Evolutionary conservation across 768 basidiomycete species (phyloP).

Genomic region (Mycena galopus): DNA sequence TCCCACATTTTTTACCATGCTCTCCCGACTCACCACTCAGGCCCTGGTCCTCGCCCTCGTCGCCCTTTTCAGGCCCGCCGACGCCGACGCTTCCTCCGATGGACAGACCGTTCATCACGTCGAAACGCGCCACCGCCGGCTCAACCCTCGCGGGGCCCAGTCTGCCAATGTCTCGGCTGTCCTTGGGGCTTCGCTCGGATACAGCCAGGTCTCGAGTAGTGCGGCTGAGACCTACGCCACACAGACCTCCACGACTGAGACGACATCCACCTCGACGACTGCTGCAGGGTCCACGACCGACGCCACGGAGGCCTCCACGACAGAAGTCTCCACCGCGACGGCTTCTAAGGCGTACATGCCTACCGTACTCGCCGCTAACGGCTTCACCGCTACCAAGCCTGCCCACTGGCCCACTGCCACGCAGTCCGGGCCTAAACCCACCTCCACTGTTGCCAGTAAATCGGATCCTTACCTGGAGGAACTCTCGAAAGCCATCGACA

Average conservation of each 20-base stretch:
- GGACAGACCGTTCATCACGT: constrained; percentile 38
- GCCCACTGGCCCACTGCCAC: constrained; percentile 44
- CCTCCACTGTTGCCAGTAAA: constrained; percentile 41
- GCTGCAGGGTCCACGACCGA: constrained; percentile 9
- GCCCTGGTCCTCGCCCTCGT: constrained; percentile 39
- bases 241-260: constrained; percentile 12
- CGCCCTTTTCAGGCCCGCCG: no score
- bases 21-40: constrained; percentile 40
- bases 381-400: constrained; percentile 36
- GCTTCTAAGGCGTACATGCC: no score
- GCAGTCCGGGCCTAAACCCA: constrained; percentile 39
- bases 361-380: constrained; percentile 37
- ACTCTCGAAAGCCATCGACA: constrained; percentile 46
- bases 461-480: constrained; percentile 45
- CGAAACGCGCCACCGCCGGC: constrained; percentile 40
- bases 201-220: constrained; percentile 20
- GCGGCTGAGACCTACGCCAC: background rate
- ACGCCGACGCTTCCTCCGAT: constrained; percentile 36
- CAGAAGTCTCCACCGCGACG: no score
- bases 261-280: constrained; percentile 28
- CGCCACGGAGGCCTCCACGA: constrained; percentile 1
- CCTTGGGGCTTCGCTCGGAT: constrained; percentile 17
- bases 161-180: background rate
- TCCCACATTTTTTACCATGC: constrained; percentile 35
- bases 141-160: constrained; percentile 38